Percentiles rank a stretch among this genome's conserved stretches.
These are phyloP conservation scores for Acer campestre DNA, from an alignment of 345 rosid genomes.

Conservation along the genomic window DNA sequence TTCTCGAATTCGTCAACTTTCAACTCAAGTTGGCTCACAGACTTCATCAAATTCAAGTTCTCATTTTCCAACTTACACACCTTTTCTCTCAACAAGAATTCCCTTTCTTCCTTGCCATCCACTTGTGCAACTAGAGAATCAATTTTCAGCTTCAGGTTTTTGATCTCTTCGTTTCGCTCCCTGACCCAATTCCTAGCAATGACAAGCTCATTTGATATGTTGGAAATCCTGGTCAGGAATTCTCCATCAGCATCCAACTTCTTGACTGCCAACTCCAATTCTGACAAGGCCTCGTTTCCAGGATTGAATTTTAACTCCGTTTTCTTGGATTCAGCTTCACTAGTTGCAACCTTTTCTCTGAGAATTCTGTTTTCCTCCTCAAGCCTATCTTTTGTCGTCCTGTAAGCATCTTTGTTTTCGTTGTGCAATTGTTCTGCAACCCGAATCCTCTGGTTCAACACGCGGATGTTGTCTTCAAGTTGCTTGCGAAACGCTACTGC, in stretches of 20 bases:
- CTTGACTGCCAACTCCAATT: slow-evolving; percentile 31
- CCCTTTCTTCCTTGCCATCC: slow-evolving; percentile 43
- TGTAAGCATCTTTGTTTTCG: slow-evolving; percentile 56
- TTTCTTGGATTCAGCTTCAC: slow-evolving; percentile 40
- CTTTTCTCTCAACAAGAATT: slow-evolving; percentile 40
- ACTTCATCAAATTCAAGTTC: slow-evolving; percentile 36
- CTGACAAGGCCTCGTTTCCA: slow-evolving; percentile 32
- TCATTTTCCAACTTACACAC: slow-evolving; percentile 45
- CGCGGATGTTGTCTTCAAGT: slow-evolving; percentile 63
- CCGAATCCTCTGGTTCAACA: slow-evolving; percentile 59
- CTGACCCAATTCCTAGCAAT: slow-evolving; percentile 39
- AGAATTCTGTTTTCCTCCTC: slow-evolving; percentile 41
- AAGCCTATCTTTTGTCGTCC: slow-evolving; percentile 32
- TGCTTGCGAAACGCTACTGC: slow-evolving; percentile 61
- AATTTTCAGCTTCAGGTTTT: slow-evolving; percentile 27
- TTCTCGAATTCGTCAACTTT: slow-evolving; percentile 48
- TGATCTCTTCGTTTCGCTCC: slow-evolving; percentile 34
- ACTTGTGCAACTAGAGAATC: slow-evolving; percentile 34
- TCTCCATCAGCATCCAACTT: slow-evolving; percentile 43
- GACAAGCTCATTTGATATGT: slow-evolving; percentile 45
- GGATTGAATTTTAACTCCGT: slow-evolving; percentile 30
- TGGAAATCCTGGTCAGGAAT: slow-evolving; percentile 36
- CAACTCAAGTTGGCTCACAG: slow-evolving; percentile 35
- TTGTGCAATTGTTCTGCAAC: slow-evolving; percentile 72
- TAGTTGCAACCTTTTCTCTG: slow-evolving; percentile 17